Conservation (phyloP, 2,329 filamentous ascomycete species). For the Colletotrichum tropicale region DNA sequence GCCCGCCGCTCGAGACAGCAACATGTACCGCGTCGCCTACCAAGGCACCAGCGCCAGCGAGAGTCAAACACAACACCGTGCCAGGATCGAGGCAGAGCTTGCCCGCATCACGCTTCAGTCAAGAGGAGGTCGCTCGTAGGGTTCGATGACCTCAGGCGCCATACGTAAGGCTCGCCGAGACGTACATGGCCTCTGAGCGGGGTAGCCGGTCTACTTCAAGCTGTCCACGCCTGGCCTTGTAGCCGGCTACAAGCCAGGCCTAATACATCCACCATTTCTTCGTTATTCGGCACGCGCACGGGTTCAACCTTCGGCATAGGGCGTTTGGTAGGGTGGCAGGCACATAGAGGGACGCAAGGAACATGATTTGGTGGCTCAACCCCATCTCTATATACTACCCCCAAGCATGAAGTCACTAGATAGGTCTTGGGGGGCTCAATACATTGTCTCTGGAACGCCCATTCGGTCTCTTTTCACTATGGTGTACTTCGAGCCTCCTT, state of each 20-base stretch:
- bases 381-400: not conserved
- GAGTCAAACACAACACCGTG: not conserved
- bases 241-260: not conserved
- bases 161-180: not conserved
- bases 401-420: fast-evolving
- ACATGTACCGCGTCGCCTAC: not conserved
- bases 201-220: fast-evolving
- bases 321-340: not conserved
- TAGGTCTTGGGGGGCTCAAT: not conserved
- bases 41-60: not conserved
- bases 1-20: not conserved
- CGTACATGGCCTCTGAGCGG: fast-evolving
- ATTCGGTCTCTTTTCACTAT: not conserved
- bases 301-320: fast-evolving
- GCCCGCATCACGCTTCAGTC: not conserved
- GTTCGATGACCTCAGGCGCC: fast-evolving
- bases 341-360: not conserved
- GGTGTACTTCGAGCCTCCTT: fast-evolving
- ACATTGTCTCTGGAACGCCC: not conserved
- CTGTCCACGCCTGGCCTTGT: fast-evolving
- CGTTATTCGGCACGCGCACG: fast-evolving
- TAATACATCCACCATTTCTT: not conserved
- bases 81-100: not conserved
- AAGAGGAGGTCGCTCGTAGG: not conserved
- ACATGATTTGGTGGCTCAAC: fast-evolving